Evolutionary conservation across 1,284 basidiomycete genomes (phyloP), one percentile per base, ranked within the genome.

Genomic region (Cerrena zonata): DNA sequence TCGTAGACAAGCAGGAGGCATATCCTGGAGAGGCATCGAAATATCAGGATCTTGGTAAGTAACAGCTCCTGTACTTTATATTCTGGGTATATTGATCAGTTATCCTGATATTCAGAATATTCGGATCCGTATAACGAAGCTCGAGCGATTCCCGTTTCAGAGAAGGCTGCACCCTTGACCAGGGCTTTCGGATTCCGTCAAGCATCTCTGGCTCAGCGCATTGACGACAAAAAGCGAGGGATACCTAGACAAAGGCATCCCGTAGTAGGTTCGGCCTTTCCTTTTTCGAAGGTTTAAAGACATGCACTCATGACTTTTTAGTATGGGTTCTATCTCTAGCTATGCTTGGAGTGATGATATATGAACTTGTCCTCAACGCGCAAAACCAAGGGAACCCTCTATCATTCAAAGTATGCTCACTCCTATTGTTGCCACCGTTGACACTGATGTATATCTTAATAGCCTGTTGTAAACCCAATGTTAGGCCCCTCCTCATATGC

Each of bases 401-500:
- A 38, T 91, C 91, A 1, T 83, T 90, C 64, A 86, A 90, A 71
- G 88, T 81, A 54, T 50, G 38, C 19, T 30, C 27, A 45, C 30
- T 5, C 22, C 19, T 37, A 15, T 45, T 46, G 30, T 26, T 45
- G 7, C 45, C 37, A 12, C 11, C 4, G 24, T 22, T 41, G n/a
- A 43, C 30, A 51, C 27, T 2, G 26, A 5, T 7, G n/a, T 38
- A 50, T n/a, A 40, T 51, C 22, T 1, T n/a, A 18, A 45, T 54
- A 67, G 71, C 67, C 67, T 43, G 58, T 57, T 11, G 83, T 94
- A 56, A 96, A 96, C 65, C 87, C 86, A 5, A 96, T 97, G 93
- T 73, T 94, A 24, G 94, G 94, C 0, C 94, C 94, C 0, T 88
- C 91, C 0, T 79, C 80, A 38, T 84, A 85, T 41, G 91, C 89